Evolutionary conservation across 2,329 filamentous ascomycete species (phyloP).

Genomic region (Lasiodiplodia sp.): DNA sequence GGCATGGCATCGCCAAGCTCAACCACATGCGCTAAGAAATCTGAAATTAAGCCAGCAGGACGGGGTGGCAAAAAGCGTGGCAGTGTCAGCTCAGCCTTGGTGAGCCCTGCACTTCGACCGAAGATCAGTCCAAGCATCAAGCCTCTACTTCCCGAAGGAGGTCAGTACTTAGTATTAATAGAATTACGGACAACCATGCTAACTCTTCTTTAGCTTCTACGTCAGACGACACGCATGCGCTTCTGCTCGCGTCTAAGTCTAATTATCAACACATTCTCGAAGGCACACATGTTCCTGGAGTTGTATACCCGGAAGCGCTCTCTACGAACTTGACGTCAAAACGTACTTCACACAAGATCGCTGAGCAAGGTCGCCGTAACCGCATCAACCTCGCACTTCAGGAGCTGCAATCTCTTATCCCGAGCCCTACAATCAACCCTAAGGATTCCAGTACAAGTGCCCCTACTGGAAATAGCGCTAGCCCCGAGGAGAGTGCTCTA

Average conservation of each 20-base stretch:
- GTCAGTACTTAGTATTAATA: conserved; percentile 51
- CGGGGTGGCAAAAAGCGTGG: conserved; percentile 54
- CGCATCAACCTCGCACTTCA: conserved; percentile 93
- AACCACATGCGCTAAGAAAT: conserved; percentile 21
- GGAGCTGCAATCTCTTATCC: conserved; percentile 88
- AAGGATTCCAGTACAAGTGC: conserved; percentile 45
- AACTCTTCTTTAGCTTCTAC: conserved; percentile 36
- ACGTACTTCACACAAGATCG: conserved; percentile 96
- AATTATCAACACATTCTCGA: conserved; percentile 98
- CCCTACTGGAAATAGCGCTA: conserved; percentile 39
- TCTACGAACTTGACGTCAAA: conserved; percentile 96
- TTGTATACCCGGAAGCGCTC: conserved; percentile 87
- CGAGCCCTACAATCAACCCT: conserved; percentile 54
- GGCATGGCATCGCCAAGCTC: conserved; percentile 58
- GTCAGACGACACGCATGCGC: conserved; percentile 67
- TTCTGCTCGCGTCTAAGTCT: conserved; percentile 89
- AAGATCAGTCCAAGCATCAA: conserved; percentile 95
- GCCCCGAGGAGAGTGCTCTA: conserved; percentile 34
- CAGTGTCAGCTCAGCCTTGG: conserved; percentile 60
- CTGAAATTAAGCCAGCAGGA: conserved; percentile 27
- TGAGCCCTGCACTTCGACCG: conserved; percentile 85
- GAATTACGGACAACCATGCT: neutral
- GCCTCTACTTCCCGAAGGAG: conserved; percentile 77
- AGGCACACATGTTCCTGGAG: conserved; percentile 86
- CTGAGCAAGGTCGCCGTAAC: conserved; percentile 93